Base-by-base conservation (phyloP, 352 stramenopile species). In the Aphanomyces invadans region DNA sequence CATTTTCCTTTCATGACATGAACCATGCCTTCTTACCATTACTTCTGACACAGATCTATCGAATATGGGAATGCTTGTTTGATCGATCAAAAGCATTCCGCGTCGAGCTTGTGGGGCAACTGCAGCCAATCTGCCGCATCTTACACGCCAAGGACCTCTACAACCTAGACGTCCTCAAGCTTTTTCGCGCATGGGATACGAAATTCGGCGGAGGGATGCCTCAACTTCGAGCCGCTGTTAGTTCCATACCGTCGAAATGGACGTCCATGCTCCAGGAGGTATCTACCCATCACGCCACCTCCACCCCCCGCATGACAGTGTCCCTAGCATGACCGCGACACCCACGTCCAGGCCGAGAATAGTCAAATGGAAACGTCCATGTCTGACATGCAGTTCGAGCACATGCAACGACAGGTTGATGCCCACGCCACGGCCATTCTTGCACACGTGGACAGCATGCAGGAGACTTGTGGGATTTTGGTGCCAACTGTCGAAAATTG, bases 401-500 rank as follows among this genome's bases (percentile, higher is more conserved):
- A 57, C 49, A 57, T 57, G 49, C 12, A 39, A 26, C 49, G 49
- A 15, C 21, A 57, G 36, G 49, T 57, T 7, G 23, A 57, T 21
- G 25, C 25, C 7, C 19, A 29, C 12, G 49, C 11, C 21, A 26
- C 17, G 15, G 49, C 49, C 0, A 32, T 57, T 28, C 19, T 57
- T 26, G 49, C 25, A 12, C 49, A 57, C 29, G 29, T 57, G 12
- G 49, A 57, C 12, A 39, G 25, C 49, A 29, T 57, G 17, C 19
- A 57, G 49, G 21, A 29, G 7, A 32, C 49, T 11, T 32, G 15
- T 5, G 49, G 25, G 29, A 29, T 57, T 21, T 26, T 57, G 21
- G 23, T 57, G 17, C 49, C 49, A n/a, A 57, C 49, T 36, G 49
- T 57, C 29, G 49, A 57, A 33, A 26, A 57, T n/a, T 57, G 49